phyloP scores from a whole-genome alignment of 2,329 filamentous ascomycete genomes.

The Aureobasidium subglaciale region DNA sequence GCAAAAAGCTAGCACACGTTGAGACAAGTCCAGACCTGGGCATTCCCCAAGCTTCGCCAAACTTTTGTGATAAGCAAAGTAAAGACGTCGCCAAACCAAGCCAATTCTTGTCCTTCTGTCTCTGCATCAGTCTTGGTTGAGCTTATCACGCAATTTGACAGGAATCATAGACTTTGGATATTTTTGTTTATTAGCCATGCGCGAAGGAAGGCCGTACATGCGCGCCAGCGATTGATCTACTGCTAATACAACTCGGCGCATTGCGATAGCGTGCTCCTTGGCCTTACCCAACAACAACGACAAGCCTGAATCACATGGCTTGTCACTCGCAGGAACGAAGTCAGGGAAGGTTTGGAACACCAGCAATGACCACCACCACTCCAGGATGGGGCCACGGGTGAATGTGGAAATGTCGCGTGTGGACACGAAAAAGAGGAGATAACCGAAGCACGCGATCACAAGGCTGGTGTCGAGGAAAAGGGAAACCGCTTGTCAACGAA shows the following conservation, averaged over 20 bases:
- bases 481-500: slow-evolving; percentile 4
- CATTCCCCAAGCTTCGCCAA: neutral
- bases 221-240: neutral
- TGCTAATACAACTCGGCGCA: neutral
- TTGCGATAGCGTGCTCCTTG: neutral
- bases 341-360: neutral
- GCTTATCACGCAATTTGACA: slow-evolving; percentile 8
- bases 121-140: neutral
- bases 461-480: neutral
- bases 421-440: neutral
- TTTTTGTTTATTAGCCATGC: neutral
- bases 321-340: neutral
- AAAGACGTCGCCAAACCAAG: neutral
- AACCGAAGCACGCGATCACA: slow-evolving; percentile 7
- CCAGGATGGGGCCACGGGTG: neutral
- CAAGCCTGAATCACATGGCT: neutral
- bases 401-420: neutral
- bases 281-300: neutral
- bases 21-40: slow-evolving; percentile 1
- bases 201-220: neutral
- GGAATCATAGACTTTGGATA: neutral
- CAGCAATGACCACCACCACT: neutral
- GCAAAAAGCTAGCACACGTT: slow-evolving; percentile 6
- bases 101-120: neutral
- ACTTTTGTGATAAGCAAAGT: slow-evolving; percentile 6